Base-by-base conservation (phyloP, 768 basidiomycete genomes). In the Sporobolomyces pararoseus region DNA sequence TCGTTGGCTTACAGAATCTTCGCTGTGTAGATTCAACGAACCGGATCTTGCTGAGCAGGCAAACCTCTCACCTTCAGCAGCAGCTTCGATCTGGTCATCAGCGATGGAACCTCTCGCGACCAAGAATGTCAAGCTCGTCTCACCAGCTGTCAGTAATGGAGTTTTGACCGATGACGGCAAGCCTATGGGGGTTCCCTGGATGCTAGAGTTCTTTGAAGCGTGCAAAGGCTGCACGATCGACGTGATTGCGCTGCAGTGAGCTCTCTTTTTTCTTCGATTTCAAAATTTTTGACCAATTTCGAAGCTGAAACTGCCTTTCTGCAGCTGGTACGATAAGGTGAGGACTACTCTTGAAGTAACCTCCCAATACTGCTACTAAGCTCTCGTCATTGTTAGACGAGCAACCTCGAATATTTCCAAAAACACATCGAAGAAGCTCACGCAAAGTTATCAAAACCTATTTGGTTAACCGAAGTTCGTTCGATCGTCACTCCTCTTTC, bases 381-480 rank as follows among this genome's bases (percentile, higher is more conserved):
- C 5, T 25, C 3, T 6, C 13, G 5, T 4, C 10, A 23, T 57
- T 0, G 42, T 2, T 23, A 42, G 49, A 57, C 58, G 44, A 49
- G 27, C 0, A 70, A 70, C 29, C 51, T 64, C 10, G 68, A 46
- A n/a, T 70, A 70, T 46, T 70, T 70, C 29, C 51, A 64, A n/a
- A 37, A n/a, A 4, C 61, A 70, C 59, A 39, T 70, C 1, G 52
- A 46, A 10, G 27, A 65, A 7, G 44, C 68, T n/a, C 46, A 55
- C 32, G 7, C 32, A 4, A 21, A 60, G 29, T 57, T 70, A 0
- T 29, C 44, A 10, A 60, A 65, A 39, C 62, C 62, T 0, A 70
- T 70, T 25, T 70, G 68, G 68, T n/a, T 70, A n/a, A 65, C 63
- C 5, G 63, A 64, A 29, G 63, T 64, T 39, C 29, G 29, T n/a